Percentiles rank a stretch among this genome's conserved stretches.
These are phyloP conservation scores for Chlorella sp. DNA, from an alignment of 139 green algal genomes.

Conservation along the genomic window DNA sequence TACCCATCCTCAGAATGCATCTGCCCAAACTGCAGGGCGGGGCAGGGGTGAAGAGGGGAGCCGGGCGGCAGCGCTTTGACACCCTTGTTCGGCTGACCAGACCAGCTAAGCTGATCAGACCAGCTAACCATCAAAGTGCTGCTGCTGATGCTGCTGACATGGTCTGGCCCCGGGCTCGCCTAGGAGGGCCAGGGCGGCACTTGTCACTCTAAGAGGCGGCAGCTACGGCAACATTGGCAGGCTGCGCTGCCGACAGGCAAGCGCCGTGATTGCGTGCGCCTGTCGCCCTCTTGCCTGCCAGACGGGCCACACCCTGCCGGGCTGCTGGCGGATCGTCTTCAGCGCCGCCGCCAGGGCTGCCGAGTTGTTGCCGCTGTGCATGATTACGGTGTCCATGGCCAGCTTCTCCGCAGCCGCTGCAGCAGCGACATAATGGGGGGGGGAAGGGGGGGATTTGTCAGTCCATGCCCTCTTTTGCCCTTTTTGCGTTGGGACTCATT, in stretches of 20 bases:
- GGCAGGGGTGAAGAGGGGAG: too few species aligned
- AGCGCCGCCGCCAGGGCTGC: background rate
- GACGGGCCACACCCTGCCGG: constrained; percentile 7
- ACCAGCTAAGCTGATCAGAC: too few species aligned
- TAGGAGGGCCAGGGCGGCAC: too few species aligned
- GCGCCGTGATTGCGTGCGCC: background rate
- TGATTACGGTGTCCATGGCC: background rate
- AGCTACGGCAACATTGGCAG: background rate
- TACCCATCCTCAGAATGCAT: constrained; percentile 10
- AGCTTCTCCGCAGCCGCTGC: background rate
- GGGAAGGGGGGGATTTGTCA: too few species aligned
- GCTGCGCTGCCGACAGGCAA: too few species aligned
- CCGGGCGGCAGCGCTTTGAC: too few species aligned
- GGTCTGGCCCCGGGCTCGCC: too few species aligned
- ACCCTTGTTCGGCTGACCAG: too few species aligned
- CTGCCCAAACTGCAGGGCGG: constrained; percentile 12
- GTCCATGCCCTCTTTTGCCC: too few species aligned
- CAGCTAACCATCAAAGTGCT: too few species aligned
- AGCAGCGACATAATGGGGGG: background rate
- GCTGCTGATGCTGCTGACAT: too few species aligned
- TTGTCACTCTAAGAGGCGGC: background rate
- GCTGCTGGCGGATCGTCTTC: background rate
- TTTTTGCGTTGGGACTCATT: too few species aligned
- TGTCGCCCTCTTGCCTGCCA: background rate
- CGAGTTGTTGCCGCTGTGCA: background rate